Percentiles rank a stretch among this genome's conserved stretches.
Conservation (phyloP, 164 flowering plant genomes). For the Stephania cephalantha region DNA sequence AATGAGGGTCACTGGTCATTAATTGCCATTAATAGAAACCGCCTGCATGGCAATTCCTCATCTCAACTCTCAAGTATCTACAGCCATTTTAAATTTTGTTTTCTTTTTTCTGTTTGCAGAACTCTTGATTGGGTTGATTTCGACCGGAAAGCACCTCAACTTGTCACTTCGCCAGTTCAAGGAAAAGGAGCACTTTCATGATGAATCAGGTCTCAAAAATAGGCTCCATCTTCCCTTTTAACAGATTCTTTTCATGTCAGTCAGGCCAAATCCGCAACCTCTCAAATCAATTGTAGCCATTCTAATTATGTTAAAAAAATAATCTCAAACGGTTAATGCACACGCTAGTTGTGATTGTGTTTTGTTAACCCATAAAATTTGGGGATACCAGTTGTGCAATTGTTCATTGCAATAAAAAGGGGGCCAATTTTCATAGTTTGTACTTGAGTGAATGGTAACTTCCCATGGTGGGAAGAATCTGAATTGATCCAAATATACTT, state of each 20-base stretch:
- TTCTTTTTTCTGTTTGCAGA: neutral
- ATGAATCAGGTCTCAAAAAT: neutral
- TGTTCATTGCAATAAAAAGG: no score
- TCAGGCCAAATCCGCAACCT: neutral
- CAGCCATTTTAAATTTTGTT: neutral
- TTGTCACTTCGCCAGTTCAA: neutral
- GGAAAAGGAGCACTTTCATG: neutral
- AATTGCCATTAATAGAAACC: neutral
- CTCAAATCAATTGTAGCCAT: slow-evolving; percentile 1
- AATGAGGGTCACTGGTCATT: neutral
- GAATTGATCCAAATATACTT: neutral
- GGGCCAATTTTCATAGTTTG: neutral
- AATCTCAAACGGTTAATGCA: neutral
- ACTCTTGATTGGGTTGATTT: neutral
- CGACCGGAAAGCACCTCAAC: neutral
- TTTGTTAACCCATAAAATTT: neutral
- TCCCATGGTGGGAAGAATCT: neutral
- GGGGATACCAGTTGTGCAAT: neutral
- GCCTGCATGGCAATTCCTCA: neutral
- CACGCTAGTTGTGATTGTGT: neutral
- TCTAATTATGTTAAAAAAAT: neutral
- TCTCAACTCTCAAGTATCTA: neutral
- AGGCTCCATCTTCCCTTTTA: neutral
- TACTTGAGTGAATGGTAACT: neutral
- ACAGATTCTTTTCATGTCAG: neutral